These are phyloP conservation scores for Digitaria exilis DNA, from an alignment of 202 grass and related monocot species.

Conservation along the genomic window DNA sequence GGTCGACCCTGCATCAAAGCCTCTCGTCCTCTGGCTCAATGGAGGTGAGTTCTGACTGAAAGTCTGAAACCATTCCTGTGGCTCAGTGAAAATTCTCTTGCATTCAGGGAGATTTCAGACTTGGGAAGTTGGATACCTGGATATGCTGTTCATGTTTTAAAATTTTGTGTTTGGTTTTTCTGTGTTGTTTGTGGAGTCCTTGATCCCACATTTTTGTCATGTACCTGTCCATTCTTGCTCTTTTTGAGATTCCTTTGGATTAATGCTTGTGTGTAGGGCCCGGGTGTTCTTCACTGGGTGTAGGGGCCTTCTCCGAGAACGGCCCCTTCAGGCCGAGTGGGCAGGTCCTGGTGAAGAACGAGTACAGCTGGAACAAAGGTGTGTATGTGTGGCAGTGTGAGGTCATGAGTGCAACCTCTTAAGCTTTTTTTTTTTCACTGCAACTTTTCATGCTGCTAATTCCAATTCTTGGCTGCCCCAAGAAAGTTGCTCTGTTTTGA, in stretches of 20 bases:
- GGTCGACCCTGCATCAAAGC: slow-evolving; percentile 67
- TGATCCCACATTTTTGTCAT: slow-evolving; percentile 12
- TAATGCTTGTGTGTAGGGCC: slow-evolving; percentile 58
- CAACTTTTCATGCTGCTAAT: slow-evolving; percentile 43
- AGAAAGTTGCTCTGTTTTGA: slow-evolving; percentile 33
- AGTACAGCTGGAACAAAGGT: slow-evolving; percentile 99
- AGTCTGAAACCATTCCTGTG: too few species aligned
- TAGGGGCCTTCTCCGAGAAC: slow-evolving; percentile 99
- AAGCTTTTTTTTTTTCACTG: slow-evolving; percentile 13
- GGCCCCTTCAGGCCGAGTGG: slow-evolving; percentile 93
- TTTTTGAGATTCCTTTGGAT: slow-evolving; percentile 28
- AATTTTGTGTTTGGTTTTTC: not conserved
- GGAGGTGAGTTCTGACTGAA: slow-evolving; percentile 59
- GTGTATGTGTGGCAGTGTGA: slow-evolving; percentile 26
- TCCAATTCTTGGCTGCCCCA: slow-evolving; percentile 32
- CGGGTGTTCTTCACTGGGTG: slow-evolving; percentile 95
- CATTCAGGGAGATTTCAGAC: too few species aligned
- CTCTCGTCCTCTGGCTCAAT: slow-evolving; percentile 96
- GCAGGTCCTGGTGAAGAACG: slow-evolving; percentile 73
- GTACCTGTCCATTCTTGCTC: not conserved
- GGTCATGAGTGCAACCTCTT: slow-evolving; percentile 29
- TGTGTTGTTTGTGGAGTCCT: not conserved
- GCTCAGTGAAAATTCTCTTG: too few species aligned
- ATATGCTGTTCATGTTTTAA: not conserved
- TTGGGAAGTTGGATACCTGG: not conserved